phyloP scores from a whole-genome alignment of 2,329 filamentous ascomycete genomes.

The Atkinsonella texensis region DNA sequence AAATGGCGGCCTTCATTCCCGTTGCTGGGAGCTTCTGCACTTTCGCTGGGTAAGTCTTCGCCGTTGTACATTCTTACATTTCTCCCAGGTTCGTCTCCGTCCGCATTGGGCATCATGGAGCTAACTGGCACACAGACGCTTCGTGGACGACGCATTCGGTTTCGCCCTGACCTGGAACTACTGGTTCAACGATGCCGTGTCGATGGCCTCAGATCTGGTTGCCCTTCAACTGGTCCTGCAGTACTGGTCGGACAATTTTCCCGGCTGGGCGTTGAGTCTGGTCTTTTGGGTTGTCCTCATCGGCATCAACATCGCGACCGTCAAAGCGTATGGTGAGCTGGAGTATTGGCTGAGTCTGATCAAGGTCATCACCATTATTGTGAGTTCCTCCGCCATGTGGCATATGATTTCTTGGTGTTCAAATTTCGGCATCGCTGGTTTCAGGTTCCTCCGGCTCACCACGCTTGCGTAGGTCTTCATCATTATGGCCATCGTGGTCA shows the following conservation, averaged over 20 bases:
- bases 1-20: conserved; percentile 43
- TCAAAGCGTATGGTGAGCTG: conserved; percentile 27
- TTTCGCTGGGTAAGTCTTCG: conserved; percentile 22
- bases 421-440: too few relatives aligned
- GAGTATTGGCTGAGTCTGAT: conserved; percentile 46
- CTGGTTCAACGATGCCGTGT: conserved; percentile 53
- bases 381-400: conserved; percentile 8
- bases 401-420: too few relatives aligned
- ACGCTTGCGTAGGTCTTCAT: conserved; percentile 36
- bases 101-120: neutral
- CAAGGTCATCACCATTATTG: conserved; percentile 40
- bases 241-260: conserved; percentile 51
- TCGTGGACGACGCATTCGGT: conserved; percentile 40
- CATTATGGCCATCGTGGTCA: conserved; percentile 44
- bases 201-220: conserved; percentile 45
- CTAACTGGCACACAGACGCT: conserved; percentile 20
- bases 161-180: conserved; percentile 47
- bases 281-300: conserved; percentile 49
- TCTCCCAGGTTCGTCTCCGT: neutral
- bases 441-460: too few relatives aligned
- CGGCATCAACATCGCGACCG: conserved; percentile 22
- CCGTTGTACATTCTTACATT: neutral
- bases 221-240: conserved; percentile 38
- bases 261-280: conserved; percentile 49
- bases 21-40: conserved; percentile 45